phyloP scores from a whole-genome alignment of 2,329 filamentous ascomycete genomes.

The Neocatenulostroma microsporum region DNA sequence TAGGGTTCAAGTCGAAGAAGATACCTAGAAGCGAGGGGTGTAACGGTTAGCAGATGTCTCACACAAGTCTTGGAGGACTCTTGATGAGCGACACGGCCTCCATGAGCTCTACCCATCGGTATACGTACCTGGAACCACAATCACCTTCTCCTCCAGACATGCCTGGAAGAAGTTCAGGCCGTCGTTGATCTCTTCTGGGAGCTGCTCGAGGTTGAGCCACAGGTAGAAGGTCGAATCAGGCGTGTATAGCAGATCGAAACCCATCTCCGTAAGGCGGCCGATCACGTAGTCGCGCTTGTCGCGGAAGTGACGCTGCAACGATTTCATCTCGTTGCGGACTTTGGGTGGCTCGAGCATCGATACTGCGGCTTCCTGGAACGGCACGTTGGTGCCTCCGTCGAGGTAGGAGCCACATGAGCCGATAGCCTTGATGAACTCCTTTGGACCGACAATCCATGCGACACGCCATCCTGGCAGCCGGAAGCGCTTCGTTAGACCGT shows the following conservation, averaged over 20 bases:
- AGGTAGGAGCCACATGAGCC: conserved; percentile 89
- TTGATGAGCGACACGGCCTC: no score
- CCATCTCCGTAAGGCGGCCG: conserved; percentile 69
- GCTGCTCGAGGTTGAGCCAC: conserved; percentile 58
- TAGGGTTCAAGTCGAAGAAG: conserved; percentile 94
- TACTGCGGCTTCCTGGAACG: conserved; percentile 90
- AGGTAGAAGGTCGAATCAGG: conserved; percentile 94
- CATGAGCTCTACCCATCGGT: no score
- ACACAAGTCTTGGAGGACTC: no score
- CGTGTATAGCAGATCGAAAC: conserved; percentile 69
- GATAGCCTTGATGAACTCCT: conserved; percentile 92
- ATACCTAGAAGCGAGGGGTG: no score
- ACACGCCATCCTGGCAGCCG: conserved; percentile 93
- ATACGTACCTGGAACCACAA: conserved; percentile 92
- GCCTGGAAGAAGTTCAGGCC: conserved; percentile 96
- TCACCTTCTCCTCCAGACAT: conserved; percentile 86
- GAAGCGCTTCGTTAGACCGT: conserved; percentile 94
- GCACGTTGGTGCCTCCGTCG: conserved; percentile 87
- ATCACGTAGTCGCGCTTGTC: conserved; percentile 91
- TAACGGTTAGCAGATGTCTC: no score
- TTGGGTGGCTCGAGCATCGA: conserved; percentile 82
- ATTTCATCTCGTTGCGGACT: conserved; percentile 78
- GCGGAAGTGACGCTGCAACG: conserved; percentile 82
- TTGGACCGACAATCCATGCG: conserved; percentile 91
- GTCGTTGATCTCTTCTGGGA: conserved; percentile 78